Evolutionary conservation across 2,329 filamentous ascomycete species (phyloP), one percentile per base, ranked within the genome.

Genomic region (Pyricularia sp.): DNA sequence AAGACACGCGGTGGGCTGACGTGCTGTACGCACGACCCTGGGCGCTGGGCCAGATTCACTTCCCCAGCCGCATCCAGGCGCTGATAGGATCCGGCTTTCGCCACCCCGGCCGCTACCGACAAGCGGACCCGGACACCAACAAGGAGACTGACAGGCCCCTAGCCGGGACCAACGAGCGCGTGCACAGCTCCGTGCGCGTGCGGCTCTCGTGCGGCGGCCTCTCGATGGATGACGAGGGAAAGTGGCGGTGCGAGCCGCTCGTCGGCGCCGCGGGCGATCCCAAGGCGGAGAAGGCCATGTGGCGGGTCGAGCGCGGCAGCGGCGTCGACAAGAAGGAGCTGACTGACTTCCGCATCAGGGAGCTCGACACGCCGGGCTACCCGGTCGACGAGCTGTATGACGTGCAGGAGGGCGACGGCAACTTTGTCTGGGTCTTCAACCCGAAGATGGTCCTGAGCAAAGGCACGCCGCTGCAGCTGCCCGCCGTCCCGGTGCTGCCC

Each of bases 121-220:
- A 80, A 25, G 74, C 78, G 10, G 76, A 81, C 72, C 77, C 79
- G 64, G 73, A 77, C 26, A 79, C 75, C 7, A 81, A 81, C 67
- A 68, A 73, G n/a, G 74, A 76, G 30, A 80, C 77, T 0, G 69
- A 72, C 12, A 72, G 78, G 67, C 77, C 78, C 6, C 73, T 82
- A 69, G 68, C 76, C 3, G 73, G 77, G 63, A 82, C 80, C 0
- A 74, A 75, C 69, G 80, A 82, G 72, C 73, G 78, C 20, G 75
- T 82, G 9, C 77, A 78, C 59, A 71, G 70, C 12, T 72, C 71
- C 12, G 77, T 76, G 28, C 70, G 77, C 11, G 73, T 78, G 20
- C 67, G 77, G 12, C 68, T 78, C 11, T 73, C 72, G 0, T 75
- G 76, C 23, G 71, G 68, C 1, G 77, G 77, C 0, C 68, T 78